Evolutionary conservation across 176 grass and related monocot species (phyloP).

Genomic region (Tillandsia fasciculata): DNA sequence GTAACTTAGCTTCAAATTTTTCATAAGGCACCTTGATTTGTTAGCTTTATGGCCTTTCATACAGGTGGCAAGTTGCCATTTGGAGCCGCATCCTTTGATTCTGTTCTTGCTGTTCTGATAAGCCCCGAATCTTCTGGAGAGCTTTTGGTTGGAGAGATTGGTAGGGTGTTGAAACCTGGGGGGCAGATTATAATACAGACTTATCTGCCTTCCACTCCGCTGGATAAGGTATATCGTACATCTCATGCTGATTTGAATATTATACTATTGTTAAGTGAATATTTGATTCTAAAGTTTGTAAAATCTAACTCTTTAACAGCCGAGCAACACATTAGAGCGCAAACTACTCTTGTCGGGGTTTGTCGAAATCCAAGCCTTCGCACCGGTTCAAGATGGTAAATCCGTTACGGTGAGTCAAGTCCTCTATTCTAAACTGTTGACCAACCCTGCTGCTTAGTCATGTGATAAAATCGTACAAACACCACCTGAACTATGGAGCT

Average conservation of each 20-base stretch:
- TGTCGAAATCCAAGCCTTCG: conserved; percentile 38
- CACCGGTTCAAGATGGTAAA: neutral
- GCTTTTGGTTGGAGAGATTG: conserved; percentile 47
- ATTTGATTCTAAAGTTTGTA: neutral
- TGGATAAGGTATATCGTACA: conserved; percentile 38
- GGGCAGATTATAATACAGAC: conserved; percentile 49
- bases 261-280: neutral
- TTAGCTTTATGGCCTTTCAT: neutral
- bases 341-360: conserved; percentile 72
- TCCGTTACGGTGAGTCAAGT: conserved; percentile 7
- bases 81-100: conserved; percentile 30
- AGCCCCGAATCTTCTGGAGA: conserved; percentile 41
- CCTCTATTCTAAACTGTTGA: neutral
- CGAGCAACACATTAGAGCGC: conserved; percentile 42
- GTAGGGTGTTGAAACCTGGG: conserved; percentile 59
- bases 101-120: conserved; percentile 41
- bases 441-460: neutral
- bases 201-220: conserved; percentile 11
- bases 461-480: neutral
- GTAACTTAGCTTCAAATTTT: neutral
- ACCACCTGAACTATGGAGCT: too few species aligned
- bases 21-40: neutral
- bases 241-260: neutral
- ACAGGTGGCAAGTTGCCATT: neutral
- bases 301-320: conserved; percentile 25